Evolutionary conservation across 2,329 filamentous ascomycete species (phyloP).

Genomic region (Sarocladium brachiariae): DNA sequence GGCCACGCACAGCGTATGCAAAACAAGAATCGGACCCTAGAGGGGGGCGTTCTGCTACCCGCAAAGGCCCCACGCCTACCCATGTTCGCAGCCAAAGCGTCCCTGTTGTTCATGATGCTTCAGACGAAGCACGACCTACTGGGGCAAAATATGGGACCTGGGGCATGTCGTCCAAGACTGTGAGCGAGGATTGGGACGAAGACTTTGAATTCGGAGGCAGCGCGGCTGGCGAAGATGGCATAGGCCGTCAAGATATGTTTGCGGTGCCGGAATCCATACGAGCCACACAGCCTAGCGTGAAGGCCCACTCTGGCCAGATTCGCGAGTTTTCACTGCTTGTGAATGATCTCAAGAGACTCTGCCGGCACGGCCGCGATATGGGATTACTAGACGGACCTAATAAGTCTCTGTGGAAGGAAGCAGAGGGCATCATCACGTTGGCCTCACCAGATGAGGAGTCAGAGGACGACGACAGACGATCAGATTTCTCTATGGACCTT

Average conservation of each 20-base stretch:
- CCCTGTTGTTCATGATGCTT: constrained; percentile 60
- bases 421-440: constrained; percentile 81
- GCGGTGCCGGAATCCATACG: constrained; percentile 67
- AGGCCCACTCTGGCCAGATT: constrained; percentile 77
- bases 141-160: constrained; percentile 72
- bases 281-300: constrained; percentile 74
- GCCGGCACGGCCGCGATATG: constrained; percentile 61
- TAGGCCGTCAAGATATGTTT: constrained; percentile 26
- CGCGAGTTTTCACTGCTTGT: constrained; percentile 75
- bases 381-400: constrained; percentile 56
- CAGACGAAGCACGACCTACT: constrained; percentile 46
- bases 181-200: constrained; percentile 84
- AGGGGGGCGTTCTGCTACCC: constrained; percentile 60
- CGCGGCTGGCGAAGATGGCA: constrained; percentile 29
- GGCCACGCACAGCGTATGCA: constrained; percentile 69
- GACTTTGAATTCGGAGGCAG: constrained; percentile 70
- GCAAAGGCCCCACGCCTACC: constrained; percentile 60
- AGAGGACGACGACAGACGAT: constrained; percentile 29
- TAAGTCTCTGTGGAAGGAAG: constrained; percentile 65
- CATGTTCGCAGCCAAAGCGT: constrained; percentile 79
- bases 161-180: constrained; percentile 71
- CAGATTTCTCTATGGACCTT: constrained; percentile 32
- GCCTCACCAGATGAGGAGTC: constrained; percentile 53
- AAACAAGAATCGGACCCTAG: constrained; percentile 66
- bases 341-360: constrained; percentile 74